Conservation (phyloP, 2,329 filamentous ascomycete species). For the Ceratocystis harringtonii region DNA sequence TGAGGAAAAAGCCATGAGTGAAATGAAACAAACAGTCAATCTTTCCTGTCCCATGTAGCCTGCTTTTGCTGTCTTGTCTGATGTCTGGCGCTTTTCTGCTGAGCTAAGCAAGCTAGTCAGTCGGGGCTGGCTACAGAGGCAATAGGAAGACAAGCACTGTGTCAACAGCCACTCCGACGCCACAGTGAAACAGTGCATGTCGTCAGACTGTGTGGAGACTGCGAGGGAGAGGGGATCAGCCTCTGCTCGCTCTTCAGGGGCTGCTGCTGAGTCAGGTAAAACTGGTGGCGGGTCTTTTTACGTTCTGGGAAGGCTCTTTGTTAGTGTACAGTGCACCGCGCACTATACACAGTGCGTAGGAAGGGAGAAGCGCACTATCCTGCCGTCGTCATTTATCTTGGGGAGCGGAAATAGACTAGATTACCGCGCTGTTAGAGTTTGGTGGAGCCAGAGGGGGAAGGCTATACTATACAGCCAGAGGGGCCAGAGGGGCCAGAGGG, state of each 20-base stretch:
- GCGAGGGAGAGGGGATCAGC: background rate
- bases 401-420: constrained; percentile 5
- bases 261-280: background rate
- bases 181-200: background rate
- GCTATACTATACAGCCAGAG: too few relatives aligned
- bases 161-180: background rate
- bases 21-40: too few relatives aligned
- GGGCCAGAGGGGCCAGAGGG: too few relatives aligned
- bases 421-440: too few relatives aligned
- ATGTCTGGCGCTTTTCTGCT: too few relatives aligned
- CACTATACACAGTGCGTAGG: constrained; percentile 1
- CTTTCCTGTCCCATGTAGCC: too few relatives aligned
- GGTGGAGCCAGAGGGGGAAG: too few relatives aligned
- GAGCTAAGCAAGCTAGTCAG: background rate
- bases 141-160: background rate
- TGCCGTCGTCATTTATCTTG: constrained; percentile 21
- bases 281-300: background rate
- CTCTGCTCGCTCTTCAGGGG: background rate
- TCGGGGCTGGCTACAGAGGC: background rate
- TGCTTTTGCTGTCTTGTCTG: too few relatives aligned
- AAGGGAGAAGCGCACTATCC: background rate
- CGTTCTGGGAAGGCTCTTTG: background rate
- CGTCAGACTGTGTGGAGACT: background rate
- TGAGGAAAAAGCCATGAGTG: too few relatives aligned
- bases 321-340: background rate